Base-by-base conservation (phyloP, 257 asterid genomes). In the Ajuga chamaepitys region DNA sequence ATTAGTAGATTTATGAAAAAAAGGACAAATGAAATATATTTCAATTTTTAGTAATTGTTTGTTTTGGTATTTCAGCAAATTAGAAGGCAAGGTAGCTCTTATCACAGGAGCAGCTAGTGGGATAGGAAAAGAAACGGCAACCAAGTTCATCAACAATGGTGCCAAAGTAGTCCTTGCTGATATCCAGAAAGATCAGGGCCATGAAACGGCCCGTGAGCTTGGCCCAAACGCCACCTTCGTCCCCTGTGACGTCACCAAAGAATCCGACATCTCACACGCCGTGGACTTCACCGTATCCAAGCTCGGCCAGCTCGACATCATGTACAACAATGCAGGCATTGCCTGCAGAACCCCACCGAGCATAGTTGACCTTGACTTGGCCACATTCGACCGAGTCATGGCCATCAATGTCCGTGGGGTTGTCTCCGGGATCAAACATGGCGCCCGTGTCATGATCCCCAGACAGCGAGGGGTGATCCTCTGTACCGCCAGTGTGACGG, bases 71-170 rank as follows among this genome's bases (percentile, higher is more conserved):
- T 61, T 4, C 73, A 86, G 95, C 51, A 93, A 83, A 73, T 52
- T 93, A 37, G 84, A 86, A 81, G 95, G 96, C 40, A 89, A 89
- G 67, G 80, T 89, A 58, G 96, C 96, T 14, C 63, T 89, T 12
- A 89, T 93, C 62, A 89, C 96, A 0, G 97, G 99, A 5, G 95
- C 88, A 18, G 96, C 99, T 22, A 76, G 78, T 13, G 97, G 99
- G 1, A 84, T 89, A 30, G 97, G 99, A 9, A 84, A 77, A 76
- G 97, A 77, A 67, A 87, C 99, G 1, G 97, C 97, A 0, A 26
- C 70, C 6, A 81, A 78, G 45, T 89, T 89, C 87, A 77, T 88
- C 47, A 48, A 37, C 67, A 75, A 84, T 7, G 99, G 99, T 0
- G 97, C 97, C 37, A 81, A 79, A 58, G 96, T 93, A 12, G 78